phyloP scores from a whole-genome alignment of 2,329 filamentous ascomycete genomes.

The Claviceps maximensis region DNA sequence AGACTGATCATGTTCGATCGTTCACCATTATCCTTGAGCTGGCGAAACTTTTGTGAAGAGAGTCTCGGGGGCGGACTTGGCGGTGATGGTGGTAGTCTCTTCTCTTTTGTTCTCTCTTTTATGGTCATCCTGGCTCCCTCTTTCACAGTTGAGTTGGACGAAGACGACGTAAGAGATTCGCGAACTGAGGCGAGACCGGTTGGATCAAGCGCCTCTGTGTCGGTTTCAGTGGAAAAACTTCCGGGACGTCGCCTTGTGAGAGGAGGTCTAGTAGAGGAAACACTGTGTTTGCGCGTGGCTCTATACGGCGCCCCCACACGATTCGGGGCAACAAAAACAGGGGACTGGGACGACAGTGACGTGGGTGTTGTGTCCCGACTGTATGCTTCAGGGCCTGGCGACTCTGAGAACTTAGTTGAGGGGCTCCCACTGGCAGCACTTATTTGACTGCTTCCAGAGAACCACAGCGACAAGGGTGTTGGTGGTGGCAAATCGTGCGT shows the following conservation, averaged over 20 bases:
- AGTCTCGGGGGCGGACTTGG: constrained; percentile 50
- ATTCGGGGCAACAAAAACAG: constrained; percentile 40
- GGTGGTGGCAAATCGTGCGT: constrained; percentile 55
- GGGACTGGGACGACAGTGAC: constrained; percentile 64
- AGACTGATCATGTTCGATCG: not conserved
- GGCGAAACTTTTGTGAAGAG: constrained; percentile 42
- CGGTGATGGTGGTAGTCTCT: constrained; percentile 32
- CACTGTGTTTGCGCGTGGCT: constrained; percentile 42
- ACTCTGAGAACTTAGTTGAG: constrained; percentile 64
- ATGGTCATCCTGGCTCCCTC: constrained; percentile 29
- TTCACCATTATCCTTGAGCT: constrained; percentile 9
- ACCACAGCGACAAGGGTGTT: constrained; percentile 40
- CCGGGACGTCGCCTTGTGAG: constrained; percentile 44
- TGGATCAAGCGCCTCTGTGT: constrained; percentile 31
- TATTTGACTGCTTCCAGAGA: constrained; percentile 43
- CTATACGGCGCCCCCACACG: constrained; percentile 25
- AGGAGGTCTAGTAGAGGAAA: constrained; percentile 42
- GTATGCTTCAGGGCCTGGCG: constrained; percentile 54
- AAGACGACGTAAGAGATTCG: constrained; percentile 60
- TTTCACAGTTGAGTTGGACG: constrained; percentile 55
- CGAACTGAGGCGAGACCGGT: constrained; percentile 51
- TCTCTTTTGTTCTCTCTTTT: constrained; percentile 29
- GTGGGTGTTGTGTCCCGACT: constrained; percentile 69
- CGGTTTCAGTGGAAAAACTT: constrained; percentile 39
- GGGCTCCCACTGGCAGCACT: constrained; percentile 56